A percentile compares a stretch with the other conserved stretches of the same genome.
phyloP scores from a whole-genome alignment of 2,329 filamentous ascomycete species.

The Rutstroemia sydowiana region DNA sequence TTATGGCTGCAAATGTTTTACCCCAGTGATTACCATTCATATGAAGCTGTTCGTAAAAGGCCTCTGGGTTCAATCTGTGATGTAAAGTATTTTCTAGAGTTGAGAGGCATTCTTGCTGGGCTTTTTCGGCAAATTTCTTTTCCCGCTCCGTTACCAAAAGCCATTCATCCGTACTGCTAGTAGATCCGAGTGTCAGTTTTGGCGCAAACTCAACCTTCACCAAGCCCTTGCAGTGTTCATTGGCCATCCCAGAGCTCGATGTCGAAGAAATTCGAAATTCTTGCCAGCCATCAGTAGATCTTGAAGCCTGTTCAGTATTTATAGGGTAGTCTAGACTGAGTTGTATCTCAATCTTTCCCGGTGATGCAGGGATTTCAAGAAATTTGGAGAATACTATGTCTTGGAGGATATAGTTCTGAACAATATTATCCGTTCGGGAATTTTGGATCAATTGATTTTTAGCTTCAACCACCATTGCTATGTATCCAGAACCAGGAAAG shows the following conservation, averaged over 20 bases:
- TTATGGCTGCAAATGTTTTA: constrained; percentile 34
- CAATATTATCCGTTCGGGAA: not conserved
- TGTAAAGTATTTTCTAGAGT: too few relatives aligned
- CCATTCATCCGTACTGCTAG: not conserved
- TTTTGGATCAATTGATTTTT: constrained; percentile 1
- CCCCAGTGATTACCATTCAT: constrained; percentile 42
- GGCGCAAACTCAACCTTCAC: not conserved
- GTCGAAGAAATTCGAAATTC: not conserved
- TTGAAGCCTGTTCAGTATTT: not conserved
- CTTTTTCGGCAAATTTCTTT: too few relatives aligned
- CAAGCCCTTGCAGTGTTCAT: constrained; percentile 45
- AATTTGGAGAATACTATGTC: constrained; percentile 23
- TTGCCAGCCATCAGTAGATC: not conserved
- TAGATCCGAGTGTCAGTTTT: not conserved
- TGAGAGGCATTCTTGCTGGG: too few relatives aligned
- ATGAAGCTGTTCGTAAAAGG: not conserved
- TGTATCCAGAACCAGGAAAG: constrained; percentile 27
- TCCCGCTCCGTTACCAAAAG: too few relatives aligned
- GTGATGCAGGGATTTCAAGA: constrained; percentile 17
- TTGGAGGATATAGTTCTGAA: constrained; percentile 13
- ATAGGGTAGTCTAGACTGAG: not conserved
- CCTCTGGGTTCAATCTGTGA: too few relatives aligned
- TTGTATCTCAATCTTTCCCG: constrained; percentile 20
- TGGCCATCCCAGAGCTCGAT: constrained; percentile 12
- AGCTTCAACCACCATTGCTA: constrained; percentile 29